These are phyloP conservation scores for Blastobotrys chiropterorum DNA, from an alignment of 805 yeast species.

Conservation along the genomic window DNA sequence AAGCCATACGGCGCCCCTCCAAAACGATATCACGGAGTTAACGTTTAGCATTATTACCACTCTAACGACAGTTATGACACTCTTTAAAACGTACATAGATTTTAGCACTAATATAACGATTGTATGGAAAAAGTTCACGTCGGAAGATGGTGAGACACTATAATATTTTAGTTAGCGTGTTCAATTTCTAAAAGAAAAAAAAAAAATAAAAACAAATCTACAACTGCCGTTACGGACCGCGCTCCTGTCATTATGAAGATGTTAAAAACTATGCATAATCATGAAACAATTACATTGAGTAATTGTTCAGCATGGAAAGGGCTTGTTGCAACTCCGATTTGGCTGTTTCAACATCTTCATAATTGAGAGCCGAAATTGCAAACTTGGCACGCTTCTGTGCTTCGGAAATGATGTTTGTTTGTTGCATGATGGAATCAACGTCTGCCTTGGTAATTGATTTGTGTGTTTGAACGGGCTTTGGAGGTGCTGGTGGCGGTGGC, in stretches of 20 bases:
- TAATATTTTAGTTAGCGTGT: too few relatives aligned
- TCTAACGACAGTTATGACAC: background rate
- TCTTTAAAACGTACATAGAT: background rate
- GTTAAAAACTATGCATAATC: too few relatives aligned
- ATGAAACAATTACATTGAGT: background rate
- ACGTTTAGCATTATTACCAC: conserved; percentile 8
- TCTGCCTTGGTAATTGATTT: conserved; percentile 15
- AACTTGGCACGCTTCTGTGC: conserved; percentile 63
- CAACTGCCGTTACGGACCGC: too few relatives aligned
- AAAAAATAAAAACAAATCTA: too few relatives aligned
- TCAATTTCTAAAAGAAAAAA: too few relatives aligned
- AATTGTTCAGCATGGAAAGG: conserved; percentile 30
- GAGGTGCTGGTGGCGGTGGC: conserved; percentile 9
- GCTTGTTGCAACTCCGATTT: conserved; percentile 48
- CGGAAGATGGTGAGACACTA: too few relatives aligned
- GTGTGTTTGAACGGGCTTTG: conserved; percentile 1
- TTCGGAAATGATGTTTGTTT: conserved; percentile 32
- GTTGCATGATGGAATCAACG: conserved; percentile 27
- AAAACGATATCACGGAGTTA: conserved; percentile 13
- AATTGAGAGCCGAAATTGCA: conserved; percentile 68
- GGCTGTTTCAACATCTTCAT: conserved; percentile 65
- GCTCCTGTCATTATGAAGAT: too few relatives aligned
- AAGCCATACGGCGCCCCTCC: conserved; percentile 19
- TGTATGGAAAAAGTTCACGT: too few relatives aligned
- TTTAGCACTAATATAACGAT: background rate